Base-by-base conservation (phyloP, 495 filamentous ascomycete species). In the Penicillium salamii region DNA sequence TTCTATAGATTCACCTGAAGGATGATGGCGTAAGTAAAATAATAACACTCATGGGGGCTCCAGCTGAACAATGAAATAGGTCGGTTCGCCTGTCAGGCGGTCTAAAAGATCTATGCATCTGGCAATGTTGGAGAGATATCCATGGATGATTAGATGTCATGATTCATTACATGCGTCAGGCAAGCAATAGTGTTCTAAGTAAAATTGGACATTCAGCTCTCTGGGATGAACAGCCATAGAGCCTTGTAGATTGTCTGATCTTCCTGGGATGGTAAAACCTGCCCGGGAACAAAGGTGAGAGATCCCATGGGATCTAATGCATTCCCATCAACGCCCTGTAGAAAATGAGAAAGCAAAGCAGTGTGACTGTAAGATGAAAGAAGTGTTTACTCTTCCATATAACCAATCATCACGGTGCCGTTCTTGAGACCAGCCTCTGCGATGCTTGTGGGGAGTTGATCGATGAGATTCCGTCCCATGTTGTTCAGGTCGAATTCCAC, bases 381-480 rank as follows among this genome's bases (percentile, higher is more conserved):
- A n/a, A 13, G 1, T 19, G 23, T 26, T 40, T 75, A 86, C 12
- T 85, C 83, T 60, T 88, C 85, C 42, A 89, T 63, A 58, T 86
- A 95, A 62, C 95, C 93, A 32, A 98, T 84, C 87, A 95, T 96
- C 29, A 98, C 84, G 0, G 88, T 95, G 12, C 84, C 90, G 57
- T 92, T 92, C 71, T 88, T 91, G 53, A 98, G 64, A 2, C 93
- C 90, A 1, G 91, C 91, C 61, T 90, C 86, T 45, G 81, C 79
- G 38, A 98, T 87, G 15, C 82, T 90, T 46, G 79, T 66, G 33
- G 86, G 79, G 8, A 96, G 71, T 29, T 73, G 63, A 5, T 88
- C 86, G 38, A 96, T 88, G 47, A 98, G 63, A 54, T 97, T 90
- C 58, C 78, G 83, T 32, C 90, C 88, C 75, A 89, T 78, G 14